A percentile compares a stretch with the other conserved stretches of the same genome.
Conservation (phyloP, 2,329 filamentous ascomycete species). For the Tothia fuscella region DNA sequence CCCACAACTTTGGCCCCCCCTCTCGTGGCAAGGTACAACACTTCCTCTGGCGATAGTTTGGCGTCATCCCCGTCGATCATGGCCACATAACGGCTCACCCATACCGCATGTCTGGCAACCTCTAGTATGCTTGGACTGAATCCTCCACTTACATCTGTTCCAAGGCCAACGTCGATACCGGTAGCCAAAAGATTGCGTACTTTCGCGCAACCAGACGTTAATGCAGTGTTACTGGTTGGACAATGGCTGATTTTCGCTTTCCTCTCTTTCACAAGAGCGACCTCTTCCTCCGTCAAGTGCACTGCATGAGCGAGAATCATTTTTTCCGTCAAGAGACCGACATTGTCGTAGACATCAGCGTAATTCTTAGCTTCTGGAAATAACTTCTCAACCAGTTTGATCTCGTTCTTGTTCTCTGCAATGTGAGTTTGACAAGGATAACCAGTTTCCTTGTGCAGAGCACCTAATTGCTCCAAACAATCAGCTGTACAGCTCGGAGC, state of each 20-base stretch:
- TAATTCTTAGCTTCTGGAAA: constrained; percentile 59
- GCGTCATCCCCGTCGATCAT: constrained; percentile 38
- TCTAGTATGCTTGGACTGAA: constrained; percentile 74
- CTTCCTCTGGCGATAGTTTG: constrained; percentile 76
- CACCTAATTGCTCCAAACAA: constrained; percentile 52
- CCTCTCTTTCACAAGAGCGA: constrained; percentile 47
- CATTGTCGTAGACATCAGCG: constrained; percentile 64
- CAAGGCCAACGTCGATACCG: constrained; percentile 70
- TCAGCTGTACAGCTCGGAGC: constrained; percentile 41
- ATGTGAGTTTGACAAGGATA: constrained; percentile 82
- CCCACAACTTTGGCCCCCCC: constrained; percentile 77
- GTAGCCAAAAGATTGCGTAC: constrained; percentile 63
- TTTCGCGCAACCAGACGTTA: constrained; percentile 67
- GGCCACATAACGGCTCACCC: constrained; percentile 63
- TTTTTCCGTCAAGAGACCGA: constrained; percentile 54
- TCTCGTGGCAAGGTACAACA: constrained; percentile 72
- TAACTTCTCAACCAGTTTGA: constrained; percentile 54
- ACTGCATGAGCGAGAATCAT: constrained; percentile 83
- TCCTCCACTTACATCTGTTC: constrained; percentile 84
- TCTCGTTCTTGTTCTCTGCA: constrained; percentile 67
- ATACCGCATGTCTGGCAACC: constrained; percentile 66
- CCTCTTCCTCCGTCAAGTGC: constrained; percentile 59
- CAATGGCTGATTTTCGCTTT: constrained; percentile 69
- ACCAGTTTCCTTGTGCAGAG: constrained; percentile 48
- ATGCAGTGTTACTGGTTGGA: constrained; percentile 70